Evolutionary conservation across 2,329 filamentous ascomycete species (phyloP), one percentile per base, ranked within the genome.

Genomic region (Fusarium circinatum): DNA sequence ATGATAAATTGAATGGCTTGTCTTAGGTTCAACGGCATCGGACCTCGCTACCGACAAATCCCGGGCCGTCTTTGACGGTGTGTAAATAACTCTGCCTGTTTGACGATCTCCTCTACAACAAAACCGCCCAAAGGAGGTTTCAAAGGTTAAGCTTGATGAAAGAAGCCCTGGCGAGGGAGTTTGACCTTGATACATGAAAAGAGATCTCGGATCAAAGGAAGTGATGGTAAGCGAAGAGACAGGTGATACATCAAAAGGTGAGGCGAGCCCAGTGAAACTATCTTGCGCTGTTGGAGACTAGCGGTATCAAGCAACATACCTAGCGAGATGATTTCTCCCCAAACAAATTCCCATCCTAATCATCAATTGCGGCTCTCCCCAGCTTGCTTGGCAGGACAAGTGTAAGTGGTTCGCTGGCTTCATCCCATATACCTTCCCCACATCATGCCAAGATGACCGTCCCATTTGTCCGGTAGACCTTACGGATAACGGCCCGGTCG

Each of bases 11-110:
- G 71, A 32, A 75, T 49, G 41, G 68, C 54, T 52, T 57, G 57
- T 69, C 44, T 70, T 52, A 60, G 60, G 45, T 59, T 69, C 71
- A 61, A 65, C 54, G 56, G 64, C 68, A 75, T 75, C 64, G 62
- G 68, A 52, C 38, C 57, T 47, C 26, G n/a, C 52, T 38, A 41
- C 63, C 62, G 68, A 74, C 30, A 62, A 60, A 38, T 26, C 51
- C 41, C 49, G 70, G 65, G 51, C 26, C 45, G 24, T 65, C 39
- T 51, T 56, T 52, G 56, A 42, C 28, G 34, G 58, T 59, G 36
- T 45, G 49, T 55, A 49, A 54, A 71, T 59, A 57, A 26, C 28
- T 55, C 39, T 52, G 47, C 49, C 60, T 66, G 45, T 60, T 45
- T 30, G 49, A 48, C 42, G 38, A 65, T 74, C 62, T 75, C 39